These are phyloP conservation scores for Pisolithus sp. DNA, from an alignment of 768 basidiomycete genomes.

Conservation along the genomic window DNA sequence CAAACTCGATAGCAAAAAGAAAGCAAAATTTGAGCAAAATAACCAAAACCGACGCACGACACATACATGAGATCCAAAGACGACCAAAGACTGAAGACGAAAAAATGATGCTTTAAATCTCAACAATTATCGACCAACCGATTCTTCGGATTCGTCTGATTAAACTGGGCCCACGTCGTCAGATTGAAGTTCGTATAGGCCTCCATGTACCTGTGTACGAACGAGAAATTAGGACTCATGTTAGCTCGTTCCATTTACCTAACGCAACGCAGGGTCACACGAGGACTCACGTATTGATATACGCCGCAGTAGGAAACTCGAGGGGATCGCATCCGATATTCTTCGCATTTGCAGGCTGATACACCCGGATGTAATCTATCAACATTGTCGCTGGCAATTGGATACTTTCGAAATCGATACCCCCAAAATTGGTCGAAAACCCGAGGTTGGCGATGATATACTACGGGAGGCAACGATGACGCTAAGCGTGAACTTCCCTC, in stretches of 20 bases:
- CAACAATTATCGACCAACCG: slow-evolving; percentile 27
- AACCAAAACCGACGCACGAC: background rate
- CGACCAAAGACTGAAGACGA: background rate
- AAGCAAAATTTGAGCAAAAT: background rate
- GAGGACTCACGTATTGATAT: slow-evolving; percentile 62
- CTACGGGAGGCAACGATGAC: slow-evolving; percentile 24
- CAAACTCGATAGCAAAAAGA: background rate
- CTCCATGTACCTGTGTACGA: slow-evolving; percentile 30
- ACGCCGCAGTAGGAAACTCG: slow-evolving; percentile 65
- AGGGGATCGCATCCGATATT: slow-evolving; percentile 67
- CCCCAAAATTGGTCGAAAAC: slow-evolving; percentile 62
- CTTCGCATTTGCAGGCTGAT: slow-evolving; percentile 42
- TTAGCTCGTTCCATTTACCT: no score
- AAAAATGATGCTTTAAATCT: background rate
- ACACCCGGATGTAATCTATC: slow-evolving; percentile 81
- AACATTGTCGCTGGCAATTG: slow-evolving; percentile 55
- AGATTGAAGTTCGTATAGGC: slow-evolving; percentile 40
- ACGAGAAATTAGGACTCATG: no score
- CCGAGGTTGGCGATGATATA: slow-evolving; percentile 70
- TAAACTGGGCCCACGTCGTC: slow-evolving; percentile 42
- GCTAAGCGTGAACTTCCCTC: background rate
- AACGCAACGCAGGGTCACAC: background rate
- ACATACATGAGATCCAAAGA: background rate
- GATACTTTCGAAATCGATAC: slow-evolving; percentile 51
- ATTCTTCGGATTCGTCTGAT: slow-evolving; percentile 58